Base-by-base conservation (phyloP, 2,329 filamentous ascomycete genomes). In the Claviceps citrina region DNA sequence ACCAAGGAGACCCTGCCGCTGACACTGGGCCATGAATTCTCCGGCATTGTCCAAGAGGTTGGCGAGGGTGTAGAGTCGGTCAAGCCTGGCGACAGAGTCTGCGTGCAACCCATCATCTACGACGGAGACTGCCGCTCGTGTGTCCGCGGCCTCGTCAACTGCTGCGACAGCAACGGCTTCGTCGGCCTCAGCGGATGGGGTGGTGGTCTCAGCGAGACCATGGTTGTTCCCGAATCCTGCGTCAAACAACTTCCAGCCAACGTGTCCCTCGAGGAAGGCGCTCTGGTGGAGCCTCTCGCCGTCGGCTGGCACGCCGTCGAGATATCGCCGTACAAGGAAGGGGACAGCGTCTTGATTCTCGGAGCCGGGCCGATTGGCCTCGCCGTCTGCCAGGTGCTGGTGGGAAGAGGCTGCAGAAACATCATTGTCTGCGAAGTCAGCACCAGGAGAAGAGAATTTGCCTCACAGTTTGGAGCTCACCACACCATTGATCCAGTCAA, bases 11-110 rank as follows among this genome's bases (percentile, higher is more conserved):
- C 60, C 1, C 63, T 73, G 27, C 77, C 76, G 3, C 63, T 79
- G 8, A 75, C 67, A 0, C 60, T 81, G 8, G 77, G 78, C 20
- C 77, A 81, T 50, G 78, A 81, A 51, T 76, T 81, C 54, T 71
- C 67, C 3, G 77, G 76, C 9, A 65, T 66, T 2, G 61, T 81
- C 25, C 62, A 67, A 9, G 71, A 77, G 46, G 57, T 80, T n/a
- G 76, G 76, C 0, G 49, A 60, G 0, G 63, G 58, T 1, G 67
- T 75, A 2, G 55, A 49, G 0, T 52, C 53, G 8, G 57, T 78
- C 36, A 59, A 64, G 32, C 52, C 68, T 1, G 76, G 76, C 1
- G 68, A 80, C 44, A 58, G 63, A 15, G 74, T 78, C 15, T 71
- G 67, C 5, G 63, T 80, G 3, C 71, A 75, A 45, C 77, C 77